Evolutionary conservation across 441 rosid genomes (phyloP).

Genomic region (Hura crepitans): DNA sequence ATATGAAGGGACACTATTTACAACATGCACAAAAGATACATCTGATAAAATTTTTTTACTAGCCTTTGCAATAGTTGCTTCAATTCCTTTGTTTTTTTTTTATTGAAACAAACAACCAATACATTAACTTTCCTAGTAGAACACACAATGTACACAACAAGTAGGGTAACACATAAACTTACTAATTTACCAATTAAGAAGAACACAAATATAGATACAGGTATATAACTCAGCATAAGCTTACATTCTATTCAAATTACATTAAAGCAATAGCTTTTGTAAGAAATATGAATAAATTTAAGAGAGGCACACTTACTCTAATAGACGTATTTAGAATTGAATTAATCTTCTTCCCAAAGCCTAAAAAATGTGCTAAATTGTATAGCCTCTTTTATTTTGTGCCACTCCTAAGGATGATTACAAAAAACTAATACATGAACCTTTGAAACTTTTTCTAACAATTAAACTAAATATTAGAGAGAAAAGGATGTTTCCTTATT

Average conservation of each 20-base stretch:
- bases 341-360: conserved; percentile 87
- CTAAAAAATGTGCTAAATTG: conserved; percentile 59
- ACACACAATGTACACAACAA: background rate
- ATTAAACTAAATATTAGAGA: background rate
- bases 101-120: too few species aligned
- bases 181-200: background rate
- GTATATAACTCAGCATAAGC: background rate
- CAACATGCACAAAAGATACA: too few species aligned
- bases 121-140: background rate
- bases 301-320: conserved; percentile 51
- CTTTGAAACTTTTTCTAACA: too few species aligned
- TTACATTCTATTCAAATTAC: background rate
- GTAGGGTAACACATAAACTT: background rate
- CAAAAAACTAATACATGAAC: conserved; percentile 14
- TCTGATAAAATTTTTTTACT: too few species aligned
- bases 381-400: conserved; percentile 67
- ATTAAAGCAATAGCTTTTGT: background rate
- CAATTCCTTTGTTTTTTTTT: too few species aligned
- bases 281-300: background rate
- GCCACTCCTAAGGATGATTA: conserved; percentile 59
- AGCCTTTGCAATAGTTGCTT: too few species aligned
- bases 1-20: too few species aligned
- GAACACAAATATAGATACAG: background rate
- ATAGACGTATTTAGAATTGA: conserved; percentile 53
- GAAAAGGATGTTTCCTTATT: conserved; percentile 57